Percentiles rank a stretch among this genome's conserved stretches.
Evolutionary conservation across 805 yeast species (phyloP).

Genomic region (Starmerella bombi): DNA sequence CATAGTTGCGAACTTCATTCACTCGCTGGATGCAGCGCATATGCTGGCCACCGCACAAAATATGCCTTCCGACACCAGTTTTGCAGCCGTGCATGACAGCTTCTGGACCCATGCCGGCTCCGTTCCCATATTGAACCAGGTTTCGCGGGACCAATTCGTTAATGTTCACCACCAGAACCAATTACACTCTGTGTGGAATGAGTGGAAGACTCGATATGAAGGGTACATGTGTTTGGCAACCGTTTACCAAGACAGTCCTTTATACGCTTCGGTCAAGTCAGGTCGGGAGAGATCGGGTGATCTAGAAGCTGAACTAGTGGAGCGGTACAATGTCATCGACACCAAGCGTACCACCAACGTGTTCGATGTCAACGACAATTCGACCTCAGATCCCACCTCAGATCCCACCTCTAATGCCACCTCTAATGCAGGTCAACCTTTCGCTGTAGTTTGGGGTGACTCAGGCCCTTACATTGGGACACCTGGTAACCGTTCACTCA

Average conservation of each 20-base stretch:
- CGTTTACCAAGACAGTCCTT: slow-evolving; percentile 38
- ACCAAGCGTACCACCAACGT: neutral
- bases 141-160: slow-evolving; percentile 61
- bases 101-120: slow-evolving; percentile 88
- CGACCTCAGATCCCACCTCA: neutral
- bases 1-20: slow-evolving; percentile 81
- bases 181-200: slow-evolving; percentile 49
- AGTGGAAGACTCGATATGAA: slow-evolving; percentile 60
- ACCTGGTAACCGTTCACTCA: slow-evolving; percentile 3
- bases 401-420: neutral
- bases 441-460: slow-evolving; percentile 39
- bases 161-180: slow-evolving; percentile 54
- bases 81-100: slow-evolving; percentile 88
- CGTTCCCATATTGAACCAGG: slow-evolving; percentile 47
- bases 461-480: slow-evolving; percentile 38
- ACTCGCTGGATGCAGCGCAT: slow-evolving; percentile 84
- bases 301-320: slow-evolving; percentile 20
- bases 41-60: slow-evolving; percentile 67
- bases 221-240: slow-evolving; percentile 45
- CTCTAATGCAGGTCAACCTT: neutral
- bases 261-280: slow-evolving; percentile 30
- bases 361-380: neutral
- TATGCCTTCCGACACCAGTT: slow-evolving; percentile 49
- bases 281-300: too few species aligned
- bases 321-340: slow-evolving; percentile 28